A percentile compares a stretch with the other conserved stretches of the same genome.
Conservation (phyloP, 163 green algal genomes). For the Trebouxiophyceae sp. region DNA sequence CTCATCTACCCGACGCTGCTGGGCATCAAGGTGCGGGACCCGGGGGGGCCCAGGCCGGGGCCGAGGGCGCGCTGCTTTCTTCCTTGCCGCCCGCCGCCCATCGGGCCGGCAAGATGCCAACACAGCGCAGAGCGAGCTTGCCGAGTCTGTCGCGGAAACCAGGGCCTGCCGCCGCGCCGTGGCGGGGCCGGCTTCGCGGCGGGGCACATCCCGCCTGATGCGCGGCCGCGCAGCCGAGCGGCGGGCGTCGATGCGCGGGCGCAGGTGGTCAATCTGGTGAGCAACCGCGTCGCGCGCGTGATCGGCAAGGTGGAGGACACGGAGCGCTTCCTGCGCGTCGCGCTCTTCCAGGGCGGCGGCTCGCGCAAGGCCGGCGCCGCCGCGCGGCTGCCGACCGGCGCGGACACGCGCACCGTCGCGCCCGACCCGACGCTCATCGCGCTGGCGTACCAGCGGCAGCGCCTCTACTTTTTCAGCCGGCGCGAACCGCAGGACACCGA, state of each 20-base stretch:
- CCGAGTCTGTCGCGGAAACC: no score
- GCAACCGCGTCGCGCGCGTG: slow-evolving; percentile 61
- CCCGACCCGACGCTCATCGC: slow-evolving; percentile 77
- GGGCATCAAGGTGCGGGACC: slow-evolving; percentile 80
- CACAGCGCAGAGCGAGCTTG: no score
- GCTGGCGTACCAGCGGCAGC: slow-evolving; percentile 71
- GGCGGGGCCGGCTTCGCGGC: no score
- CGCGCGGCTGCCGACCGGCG: background rate
- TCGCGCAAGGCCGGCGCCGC: background rate
- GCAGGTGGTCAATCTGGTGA: slow-evolving; percentile 78
- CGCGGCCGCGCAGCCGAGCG: no score
- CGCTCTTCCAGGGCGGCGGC: slow-evolving; percentile 77
- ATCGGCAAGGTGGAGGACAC: slow-evolving; percentile 93
- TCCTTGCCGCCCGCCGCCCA: no score
- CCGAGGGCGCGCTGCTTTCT: no score
- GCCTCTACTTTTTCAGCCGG: slow-evolving; percentile 88
- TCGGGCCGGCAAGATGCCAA: no score
- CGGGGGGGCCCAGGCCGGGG: no score
- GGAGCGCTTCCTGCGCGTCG: slow-evolving; percentile 87
- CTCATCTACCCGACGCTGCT: slow-evolving; percentile 84
- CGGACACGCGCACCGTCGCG: slow-evolving; percentile 1
- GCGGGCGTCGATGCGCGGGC: no score
- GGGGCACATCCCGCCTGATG: no score
- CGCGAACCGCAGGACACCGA: slow-evolving; percentile 59
- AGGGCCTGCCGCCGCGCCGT: no score